Evolutionary conservation across 805 yeast species (phyloP), one percentile per base, ranked within the genome.

Genomic region (Lipomyces japonicus): DNA sequence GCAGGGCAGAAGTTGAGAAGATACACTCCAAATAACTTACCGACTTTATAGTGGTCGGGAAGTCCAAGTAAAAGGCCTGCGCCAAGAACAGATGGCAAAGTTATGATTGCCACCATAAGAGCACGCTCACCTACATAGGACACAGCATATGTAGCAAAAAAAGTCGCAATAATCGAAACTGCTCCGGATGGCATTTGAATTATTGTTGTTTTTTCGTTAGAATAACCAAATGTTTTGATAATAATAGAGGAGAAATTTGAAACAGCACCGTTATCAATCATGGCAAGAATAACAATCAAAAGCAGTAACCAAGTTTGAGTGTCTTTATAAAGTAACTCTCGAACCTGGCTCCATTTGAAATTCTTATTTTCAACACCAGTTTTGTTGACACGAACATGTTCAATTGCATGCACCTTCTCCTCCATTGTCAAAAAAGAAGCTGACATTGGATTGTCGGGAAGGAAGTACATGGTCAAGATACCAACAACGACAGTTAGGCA

Each of bases 291-390:
- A 40, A 70, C 74, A 43, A 71, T 67, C 2, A 68, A 51, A 50
- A 78, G 70, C 51, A 71, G 65, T 19, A 78, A 55, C 76, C 79
- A 79, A 7, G 77, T 71, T 59, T 76, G 74, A 42, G 66, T 49
- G 58, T 82, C 86, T 9, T 55, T 71, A 4, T 60, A 58, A 28
- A 78, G 46, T 9, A 78, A 76, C 61, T 81, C 84, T 21, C 62
- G 65, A 38, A 79, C 67, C 63, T 82, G 86, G 46, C 71, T 64
- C 71, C 67, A 68, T 60, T 80, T 80, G 73, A 80, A 78, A 39
- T 70, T 66, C 57, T 68, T 74, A 57, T 74, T 77, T 49, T 83
- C 82, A 61, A 76, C 75, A 42, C 85, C 86, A 56, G 75, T 82
- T 58, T 74, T 77, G 68, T 76, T 80, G 21, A 51, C 59, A 57